phyloP scores from a whole-genome alignment of 177 flowering plant species.

The Vitis hybrid region DNA sequence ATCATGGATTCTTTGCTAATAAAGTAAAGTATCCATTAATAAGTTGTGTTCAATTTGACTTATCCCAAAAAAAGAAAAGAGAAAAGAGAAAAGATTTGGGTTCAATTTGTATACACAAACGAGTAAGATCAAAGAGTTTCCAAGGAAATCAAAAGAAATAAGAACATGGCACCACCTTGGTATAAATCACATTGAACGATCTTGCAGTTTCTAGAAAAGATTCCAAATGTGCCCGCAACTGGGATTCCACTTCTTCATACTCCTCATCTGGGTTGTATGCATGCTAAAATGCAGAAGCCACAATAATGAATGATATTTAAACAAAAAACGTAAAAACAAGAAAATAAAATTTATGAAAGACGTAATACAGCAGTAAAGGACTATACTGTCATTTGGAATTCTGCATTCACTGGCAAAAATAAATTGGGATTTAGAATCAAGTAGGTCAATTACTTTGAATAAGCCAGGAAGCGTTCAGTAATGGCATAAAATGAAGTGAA shows the following conservation, averaged over 20 bases:
- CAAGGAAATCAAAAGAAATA: slow-evolving; percentile 4
- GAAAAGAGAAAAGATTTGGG: background rate
- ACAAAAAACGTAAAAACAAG: background rate
- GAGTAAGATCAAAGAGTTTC: background rate
- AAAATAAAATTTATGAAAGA: background rate
- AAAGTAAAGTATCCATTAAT: background rate
- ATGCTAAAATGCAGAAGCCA: slow-evolving; percentile 39
- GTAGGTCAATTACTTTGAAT: no score
- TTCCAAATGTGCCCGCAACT: slow-evolving; percentile 73
- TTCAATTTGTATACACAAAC: background rate
- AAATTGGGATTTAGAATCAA: background rate
- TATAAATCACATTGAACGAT: slow-evolving; percentile 82
- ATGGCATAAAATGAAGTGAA: no score
- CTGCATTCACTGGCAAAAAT: background rate
- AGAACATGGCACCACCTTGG: slow-evolving; percentile 51
- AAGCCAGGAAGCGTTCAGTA: no score
- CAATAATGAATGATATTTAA: background rate
- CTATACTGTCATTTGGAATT: background rate
- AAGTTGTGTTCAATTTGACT: no score
- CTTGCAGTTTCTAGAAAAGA: slow-evolving; percentile 94
- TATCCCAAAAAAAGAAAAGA: no score
- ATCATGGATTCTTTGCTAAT: background rate
- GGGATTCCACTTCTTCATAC: slow-evolving; percentile 68
- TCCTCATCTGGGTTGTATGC: slow-evolving; percentile 96
- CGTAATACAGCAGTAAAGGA: background rate